phyloP scores from a whole-genome alignment of 352 stramenopile species.

The Phytophthora megakarya region DNA sequence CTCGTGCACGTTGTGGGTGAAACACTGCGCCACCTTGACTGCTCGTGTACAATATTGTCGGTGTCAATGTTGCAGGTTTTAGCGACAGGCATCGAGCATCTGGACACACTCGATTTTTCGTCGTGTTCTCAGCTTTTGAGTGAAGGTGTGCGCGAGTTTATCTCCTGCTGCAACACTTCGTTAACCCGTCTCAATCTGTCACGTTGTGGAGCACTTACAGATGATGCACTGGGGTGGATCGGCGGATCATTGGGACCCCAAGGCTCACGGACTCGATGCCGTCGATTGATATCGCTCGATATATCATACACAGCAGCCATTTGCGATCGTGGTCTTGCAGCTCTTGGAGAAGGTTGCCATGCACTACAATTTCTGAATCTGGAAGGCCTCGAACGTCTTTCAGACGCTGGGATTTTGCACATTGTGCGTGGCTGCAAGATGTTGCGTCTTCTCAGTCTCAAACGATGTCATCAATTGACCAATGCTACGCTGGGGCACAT shows the following conservation, averaged over 20 bases:
- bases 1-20: constrained; percentile 67
- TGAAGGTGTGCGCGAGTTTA: constrained; percentile 67
- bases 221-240: constrained; percentile 78
- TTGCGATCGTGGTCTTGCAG: constrained; percentile 57
- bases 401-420: constrained; percentile 48
- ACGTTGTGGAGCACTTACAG: constrained; percentile 59
- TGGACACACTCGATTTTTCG: constrained; percentile 68
- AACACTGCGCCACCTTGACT: constrained; percentile 53
- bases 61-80: constrained; percentile 74
- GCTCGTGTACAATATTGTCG: constrained; percentile 52
- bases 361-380: constrained; percentile 78
- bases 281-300: constrained; percentile 67
- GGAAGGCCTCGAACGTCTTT: constrained; percentile 65
- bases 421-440: constrained; percentile 55
- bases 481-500: constrained; percentile 55
- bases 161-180: constrained; percentile 67
- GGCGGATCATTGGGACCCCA: constrained; percentile 64
- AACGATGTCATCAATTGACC: constrained; percentile 64
- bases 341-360: constrained; percentile 54
- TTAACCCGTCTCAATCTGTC: constrained; percentile 68
- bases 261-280: constrained; percentile 67
- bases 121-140: constrained; percentile 55
- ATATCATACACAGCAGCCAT: constrained; percentile 66
- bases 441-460: constrained; percentile 66
- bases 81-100: constrained; percentile 58